Evolutionary conservation across 2,329 filamentous ascomycete genomes (phyloP).

Genomic region (Aureobasidium mangrovei): DNA sequence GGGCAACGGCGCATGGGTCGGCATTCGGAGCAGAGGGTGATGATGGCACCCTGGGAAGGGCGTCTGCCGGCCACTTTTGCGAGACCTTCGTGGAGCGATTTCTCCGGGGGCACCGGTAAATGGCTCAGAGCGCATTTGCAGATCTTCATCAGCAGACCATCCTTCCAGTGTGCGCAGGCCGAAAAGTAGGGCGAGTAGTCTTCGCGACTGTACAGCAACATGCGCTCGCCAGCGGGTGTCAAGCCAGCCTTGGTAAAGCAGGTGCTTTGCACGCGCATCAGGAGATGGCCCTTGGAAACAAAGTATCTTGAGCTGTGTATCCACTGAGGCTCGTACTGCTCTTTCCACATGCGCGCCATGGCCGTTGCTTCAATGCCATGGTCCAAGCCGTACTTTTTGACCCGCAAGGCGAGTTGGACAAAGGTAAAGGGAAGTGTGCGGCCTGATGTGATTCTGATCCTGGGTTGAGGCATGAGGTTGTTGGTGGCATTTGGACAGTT

Average conservation of each 20-base stretch:
- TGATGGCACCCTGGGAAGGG: constrained; percentile 30
- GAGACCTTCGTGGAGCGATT: constrained; percentile 8
- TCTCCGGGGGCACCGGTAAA: constrained; percentile 40
- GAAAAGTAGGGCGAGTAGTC: constrained; percentile 57
- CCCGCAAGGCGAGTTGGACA: constrained; percentile 48
- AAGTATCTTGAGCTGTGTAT: constrained; percentile 47
- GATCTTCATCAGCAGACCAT: constrained; percentile 50
- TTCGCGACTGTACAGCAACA: constrained; percentile 50
- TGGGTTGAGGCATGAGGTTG: constrained; percentile 36
- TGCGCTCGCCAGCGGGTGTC: constrained; percentile 43
- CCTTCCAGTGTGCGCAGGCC: constrained; percentile 53
- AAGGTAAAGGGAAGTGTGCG: constrained; percentile 51
- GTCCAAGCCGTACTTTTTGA: constrained; percentile 36
- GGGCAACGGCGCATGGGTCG: constrained; percentile 53
- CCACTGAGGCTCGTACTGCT: constrained; percentile 41
- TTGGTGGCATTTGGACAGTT: constrained; percentile 46
- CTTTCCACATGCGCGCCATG: constrained; percentile 47
- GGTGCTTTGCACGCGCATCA: constrained; percentile 50
- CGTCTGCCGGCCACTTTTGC: constrained; percentile 26
- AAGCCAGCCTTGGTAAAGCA: constrained; percentile 42
- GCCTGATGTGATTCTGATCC: constrained; percentile 45
- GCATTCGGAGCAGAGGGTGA: constrained; percentile 46
- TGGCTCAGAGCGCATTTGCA: constrained; percentile 54
- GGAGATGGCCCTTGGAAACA: constrained; percentile 43
- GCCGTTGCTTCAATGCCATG: constrained; percentile 42